These are phyloP conservation scores for Theobroma grandiflorum DNA, from an alignment of 441 rosid species.

Conservation along the genomic window DNA sequence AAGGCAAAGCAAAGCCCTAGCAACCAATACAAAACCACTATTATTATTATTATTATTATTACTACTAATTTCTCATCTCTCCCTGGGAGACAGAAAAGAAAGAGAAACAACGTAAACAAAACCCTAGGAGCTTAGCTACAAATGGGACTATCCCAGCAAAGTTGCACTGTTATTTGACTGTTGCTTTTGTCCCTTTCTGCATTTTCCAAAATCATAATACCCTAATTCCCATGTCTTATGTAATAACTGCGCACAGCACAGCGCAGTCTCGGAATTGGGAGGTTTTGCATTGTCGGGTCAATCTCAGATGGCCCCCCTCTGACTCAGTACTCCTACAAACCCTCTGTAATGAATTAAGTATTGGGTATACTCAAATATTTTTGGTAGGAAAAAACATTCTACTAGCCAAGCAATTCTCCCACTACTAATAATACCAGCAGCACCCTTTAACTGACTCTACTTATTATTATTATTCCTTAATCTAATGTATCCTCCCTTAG, in stretches of 20 bases:
- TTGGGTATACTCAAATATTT: too few species aligned
- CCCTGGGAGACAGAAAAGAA: slow-evolving; percentile 25
- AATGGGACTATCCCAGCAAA: slow-evolving; percentile 29
- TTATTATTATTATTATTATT: too few species aligned
- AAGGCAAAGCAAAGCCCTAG: slow-evolving; percentile 25
- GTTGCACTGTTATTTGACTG: slow-evolving; percentile 30
- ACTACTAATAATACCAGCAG: too few species aligned
- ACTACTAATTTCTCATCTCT: neutral
- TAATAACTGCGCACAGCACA: slow-evolving; percentile 16
- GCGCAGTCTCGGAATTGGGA: slow-evolving; percentile 32
- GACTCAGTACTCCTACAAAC: slow-evolving; percentile 17
- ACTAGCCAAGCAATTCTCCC: too few species aligned
- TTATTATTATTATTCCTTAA: too few species aligned
- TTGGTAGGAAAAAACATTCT: too few species aligned
- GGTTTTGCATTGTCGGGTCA: slow-evolving; percentile 44
- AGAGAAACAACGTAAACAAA: slow-evolving; percentile 41
- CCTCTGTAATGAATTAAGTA: neutral
- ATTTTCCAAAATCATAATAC: slow-evolving; percentile 18
- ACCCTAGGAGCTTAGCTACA: slow-evolving; percentile 44
- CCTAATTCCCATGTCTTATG: slow-evolving; percentile 52
- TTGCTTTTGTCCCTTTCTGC: slow-evolving; percentile 39
- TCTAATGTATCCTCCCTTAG: too few species aligned
- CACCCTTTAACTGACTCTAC: too few species aligned
- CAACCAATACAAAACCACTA: neutral
- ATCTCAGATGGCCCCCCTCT: slow-evolving; percentile 36